Percentiles rank a stretch among this genome's conserved stretches.
Conservation (phyloP, 805 yeast species). For the Starmerella bacillaris region DNA sequence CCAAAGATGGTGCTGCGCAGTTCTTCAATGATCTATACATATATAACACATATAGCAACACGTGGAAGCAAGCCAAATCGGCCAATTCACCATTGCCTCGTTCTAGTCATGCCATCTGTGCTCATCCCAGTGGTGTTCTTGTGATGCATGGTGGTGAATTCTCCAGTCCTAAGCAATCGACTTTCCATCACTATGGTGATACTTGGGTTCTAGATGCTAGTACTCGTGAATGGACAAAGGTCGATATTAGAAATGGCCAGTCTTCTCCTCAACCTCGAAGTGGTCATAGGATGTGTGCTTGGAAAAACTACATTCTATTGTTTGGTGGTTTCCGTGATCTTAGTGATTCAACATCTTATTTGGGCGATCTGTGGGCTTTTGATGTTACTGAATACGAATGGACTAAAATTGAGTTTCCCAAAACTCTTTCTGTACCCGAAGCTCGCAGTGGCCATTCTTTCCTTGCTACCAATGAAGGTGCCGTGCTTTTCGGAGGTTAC, state of each 20-base stretch:
- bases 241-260: conserved; percentile 46
- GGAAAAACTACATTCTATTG: conserved; percentile 78
- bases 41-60: conserved; percentile 56
- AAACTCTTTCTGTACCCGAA: conserved; percentile 65
- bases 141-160: conserved; percentile 92
- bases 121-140: conserved; percentile 77
- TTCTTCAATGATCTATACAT: conserved; percentile 70
- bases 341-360: conserved; percentile 65
- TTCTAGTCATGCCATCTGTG: conserved; percentile 83
- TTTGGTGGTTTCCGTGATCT: conserved; percentile 90
- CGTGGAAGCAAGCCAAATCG: conserved; percentile 63
- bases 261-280: conserved; percentile 59
- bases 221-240: conserved; percentile 75
- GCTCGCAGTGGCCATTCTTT: conserved; percentile 87
- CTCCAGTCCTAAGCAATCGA: conserved; percentile 85
- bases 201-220: conserved; percentile 82
- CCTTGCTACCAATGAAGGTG: conserved; percentile 62
- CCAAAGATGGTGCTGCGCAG: conserved; percentile 29
- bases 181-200: conserved; percentile 91
- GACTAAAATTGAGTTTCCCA: conserved; percentile 76
- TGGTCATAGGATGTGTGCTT: conserved; percentile 75
- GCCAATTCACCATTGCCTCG: conserved; percentile 84
- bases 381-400: conserved; percentile 80
- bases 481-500: conserved; percentile 80
- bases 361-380: conserved; percentile 79